Percentiles rank a stretch among this genome's conserved stretches.
These are phyloP conservation scores for Zizania latifolia DNA, from an alignment of 176 grass and related monocot species.

Conservation along the genomic window DNA sequence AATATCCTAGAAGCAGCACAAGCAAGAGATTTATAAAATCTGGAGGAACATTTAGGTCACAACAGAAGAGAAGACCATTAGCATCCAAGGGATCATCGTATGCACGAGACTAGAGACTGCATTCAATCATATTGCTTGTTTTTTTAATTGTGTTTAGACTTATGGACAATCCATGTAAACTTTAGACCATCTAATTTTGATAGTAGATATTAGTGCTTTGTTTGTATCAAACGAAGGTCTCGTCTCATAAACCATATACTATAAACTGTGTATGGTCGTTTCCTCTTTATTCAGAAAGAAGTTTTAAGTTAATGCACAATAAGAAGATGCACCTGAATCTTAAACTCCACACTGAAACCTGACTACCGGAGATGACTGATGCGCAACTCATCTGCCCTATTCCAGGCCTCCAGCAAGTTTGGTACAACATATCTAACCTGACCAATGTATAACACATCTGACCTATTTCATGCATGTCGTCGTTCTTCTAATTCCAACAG, in stretches of 20 bases:
- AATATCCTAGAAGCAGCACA: conserved; percentile 22
- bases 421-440: background rate
- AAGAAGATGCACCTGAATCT: background rate
- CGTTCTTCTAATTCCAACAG: background rate
- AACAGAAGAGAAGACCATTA: background rate
- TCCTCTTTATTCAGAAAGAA: background rate
- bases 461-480: background rate
- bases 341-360: background rate
- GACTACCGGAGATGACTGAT: conserved; percentile 1
- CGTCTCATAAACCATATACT: conserved; percentile 2
- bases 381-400: background rate
- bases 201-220: conserved; percentile 8
- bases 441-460: background rate
- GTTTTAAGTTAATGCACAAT: background rate
- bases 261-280: background rate
- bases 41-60: background rate
- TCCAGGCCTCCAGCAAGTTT: conserved; percentile 1
- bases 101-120: background rate
- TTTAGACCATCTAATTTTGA: conserved; percentile 16
- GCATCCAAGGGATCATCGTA: background rate
- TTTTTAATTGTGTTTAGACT: background rate
- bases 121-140: background rate
- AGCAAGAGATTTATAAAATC: conserved; percentile 29
- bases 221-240: background rate
- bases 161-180: conserved; percentile 16